Conservation (phyloP, 768 basidiomycete genomes). For the Nidula microcarpa region DNA sequence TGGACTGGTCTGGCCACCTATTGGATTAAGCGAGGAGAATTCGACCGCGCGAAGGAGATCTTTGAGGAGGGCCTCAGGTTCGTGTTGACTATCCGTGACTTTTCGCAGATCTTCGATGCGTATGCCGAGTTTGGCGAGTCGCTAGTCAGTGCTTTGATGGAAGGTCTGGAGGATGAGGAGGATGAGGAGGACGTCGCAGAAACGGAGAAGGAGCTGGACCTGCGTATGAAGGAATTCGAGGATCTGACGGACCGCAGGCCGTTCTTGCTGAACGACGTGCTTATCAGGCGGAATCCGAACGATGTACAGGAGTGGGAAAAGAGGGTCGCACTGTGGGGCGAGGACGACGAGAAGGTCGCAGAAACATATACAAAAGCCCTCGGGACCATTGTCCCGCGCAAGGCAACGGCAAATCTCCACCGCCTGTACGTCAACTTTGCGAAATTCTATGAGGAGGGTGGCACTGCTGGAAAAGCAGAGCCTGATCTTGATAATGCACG, state of each 20-base stretch:
- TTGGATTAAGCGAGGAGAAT: conserved; percentile 97
- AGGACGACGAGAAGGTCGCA: conserved; percentile 92
- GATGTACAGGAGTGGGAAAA: conserved; percentile 99
- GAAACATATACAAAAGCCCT: conserved; percentile 91
- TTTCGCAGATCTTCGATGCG: conserved; percentile 96
- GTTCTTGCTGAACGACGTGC: conserved; percentile 94
- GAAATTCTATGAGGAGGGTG: conserved; percentile 97
- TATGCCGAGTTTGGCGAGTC: conserved; percentile 94
- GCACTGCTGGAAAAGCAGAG: conserved; percentile 75
- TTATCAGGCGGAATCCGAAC: conserved; percentile 89
- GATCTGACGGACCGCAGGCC: conserved; percentile 92
- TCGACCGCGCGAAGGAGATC: conserved; percentile 82
- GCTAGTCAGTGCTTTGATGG: conserved; percentile 88
- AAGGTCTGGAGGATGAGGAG: conserved; percentile 76
- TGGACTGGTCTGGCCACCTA: conserved; percentile 98
- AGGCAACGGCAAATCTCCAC: conserved; percentile 88
- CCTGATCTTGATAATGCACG: conserved; percentile 80
- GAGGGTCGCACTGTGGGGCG: conserved; percentile 87
- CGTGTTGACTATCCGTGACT: conserved; percentile 93
- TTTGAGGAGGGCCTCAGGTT: conserved; percentile 84
- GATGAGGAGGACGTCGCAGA: conserved; percentile 81
- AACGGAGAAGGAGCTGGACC: conserved; percentile 80
- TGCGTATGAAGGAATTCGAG: conserved; percentile 89
- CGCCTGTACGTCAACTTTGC: conserved; percentile 93
- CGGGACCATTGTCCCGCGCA: conserved; percentile 82